phyloP scores from a whole-genome alignment of 202 grass and related monocot genomes.

The Zizania palustris region DNA sequence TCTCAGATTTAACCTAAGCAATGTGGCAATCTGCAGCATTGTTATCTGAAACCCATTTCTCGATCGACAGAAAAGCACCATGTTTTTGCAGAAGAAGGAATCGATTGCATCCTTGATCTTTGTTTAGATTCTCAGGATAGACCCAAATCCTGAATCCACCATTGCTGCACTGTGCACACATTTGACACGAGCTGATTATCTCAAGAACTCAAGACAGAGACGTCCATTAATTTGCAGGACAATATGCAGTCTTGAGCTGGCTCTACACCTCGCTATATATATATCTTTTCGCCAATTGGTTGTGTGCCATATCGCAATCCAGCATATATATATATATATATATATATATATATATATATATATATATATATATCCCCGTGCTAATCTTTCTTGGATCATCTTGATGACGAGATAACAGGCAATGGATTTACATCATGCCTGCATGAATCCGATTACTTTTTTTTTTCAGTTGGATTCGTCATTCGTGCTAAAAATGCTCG shows the following conservation, averaged over 20 bases:
- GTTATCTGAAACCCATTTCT: not conserved
- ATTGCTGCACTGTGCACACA: constrained; percentile 13
- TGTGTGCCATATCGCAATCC: not conserved
- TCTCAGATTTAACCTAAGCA: not conserved
- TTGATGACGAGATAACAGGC: not conserved
- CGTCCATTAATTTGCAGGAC: constrained; percentile 14
- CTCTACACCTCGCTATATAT: constrained; percentile 8
- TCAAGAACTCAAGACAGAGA: constrained; percentile 26
- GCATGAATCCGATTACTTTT: not conserved
- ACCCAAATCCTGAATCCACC: constrained; percentile 13
- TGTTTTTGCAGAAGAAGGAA: not conserved
- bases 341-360: too few relatives aligned
- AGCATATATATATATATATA: too few relatives aligned
- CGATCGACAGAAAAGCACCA: not conserved
- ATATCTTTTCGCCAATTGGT: constrained; percentile 1
- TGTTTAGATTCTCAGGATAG: constrained; percentile 7
- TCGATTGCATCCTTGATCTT: not conserved
- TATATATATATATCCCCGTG: too few relatives aligned
- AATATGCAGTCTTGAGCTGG: constrained; percentile 5
- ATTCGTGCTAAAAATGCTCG: not conserved
- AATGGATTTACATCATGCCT: not conserved
- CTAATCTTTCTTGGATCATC: constrained; percentile 4
- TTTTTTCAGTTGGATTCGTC: constrained; percentile 18
- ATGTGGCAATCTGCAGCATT: not conserved
- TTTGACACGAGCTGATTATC: constrained; percentile 28